phyloP scores from a whole-genome alignment of 208 protist genomes.

The Herpetomonas samuelpessoai region DNA sequence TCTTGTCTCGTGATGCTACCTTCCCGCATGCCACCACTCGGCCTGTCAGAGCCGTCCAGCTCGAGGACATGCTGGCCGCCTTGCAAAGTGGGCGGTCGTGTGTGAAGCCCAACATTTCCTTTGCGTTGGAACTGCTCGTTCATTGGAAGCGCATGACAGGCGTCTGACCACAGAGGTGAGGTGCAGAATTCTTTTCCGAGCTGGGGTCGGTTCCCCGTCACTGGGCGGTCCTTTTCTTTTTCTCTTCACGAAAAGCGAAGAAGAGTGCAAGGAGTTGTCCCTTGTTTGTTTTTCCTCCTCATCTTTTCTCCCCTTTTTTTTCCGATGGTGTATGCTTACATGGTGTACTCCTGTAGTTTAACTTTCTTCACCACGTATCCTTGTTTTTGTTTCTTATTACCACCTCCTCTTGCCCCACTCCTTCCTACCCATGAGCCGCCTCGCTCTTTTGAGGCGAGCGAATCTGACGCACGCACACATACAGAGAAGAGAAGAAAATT shows the following conservation, averaged over 20 bases:
- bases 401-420: no score
- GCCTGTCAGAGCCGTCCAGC: not conserved
- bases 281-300: not conserved
- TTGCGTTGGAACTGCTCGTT: slow-evolving; percentile 50
- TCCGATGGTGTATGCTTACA: not conserved
- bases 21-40: no score
- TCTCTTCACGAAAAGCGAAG: slow-evolving; percentile 5
- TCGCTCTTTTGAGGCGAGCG: no score
- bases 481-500: slow-evolving; percentile 8
- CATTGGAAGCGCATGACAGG: slow-evolving; percentile 32
- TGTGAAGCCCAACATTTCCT: slow-evolving; percentile 68
- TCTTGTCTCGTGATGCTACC: not conserved
- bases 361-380: no score
- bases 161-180: not conserved
- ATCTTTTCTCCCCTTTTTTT: slow-evolving; percentile 5
- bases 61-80: slow-evolving; percentile 27
- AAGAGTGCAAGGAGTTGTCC: not conserved
- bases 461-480: no score
- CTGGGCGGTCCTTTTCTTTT: no score
- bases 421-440: no score
- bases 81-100: slow-evolving; percentile 38
- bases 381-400: no score
- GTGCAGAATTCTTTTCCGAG: not conserved
- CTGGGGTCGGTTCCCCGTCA: no score
- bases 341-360: not conserved